phyloP scores from a whole-genome alignment of 2,329 filamentous ascomycete genomes.

The Tolypocladium album region DNA sequence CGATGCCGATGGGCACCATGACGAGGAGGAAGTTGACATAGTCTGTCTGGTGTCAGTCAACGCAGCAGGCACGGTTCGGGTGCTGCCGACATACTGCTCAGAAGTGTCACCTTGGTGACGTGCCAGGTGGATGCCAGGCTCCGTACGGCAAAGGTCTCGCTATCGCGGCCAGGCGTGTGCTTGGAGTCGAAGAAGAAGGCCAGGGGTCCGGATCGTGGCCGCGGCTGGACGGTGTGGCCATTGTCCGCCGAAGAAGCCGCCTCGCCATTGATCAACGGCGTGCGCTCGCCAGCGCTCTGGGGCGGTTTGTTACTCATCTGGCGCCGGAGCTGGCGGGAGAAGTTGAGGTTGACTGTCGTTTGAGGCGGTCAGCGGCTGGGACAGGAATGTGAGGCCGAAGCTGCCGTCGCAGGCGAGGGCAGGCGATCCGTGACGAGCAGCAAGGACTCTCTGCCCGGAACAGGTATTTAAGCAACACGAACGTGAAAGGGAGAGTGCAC shows the following conservation, averaged over 20 bases:
- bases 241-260: conserved; percentile 12
- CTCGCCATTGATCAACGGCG: conserved; percentile 31
- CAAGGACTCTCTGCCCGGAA: neutral
- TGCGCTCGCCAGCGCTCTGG: conserved; percentile 22
- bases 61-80: neutral
- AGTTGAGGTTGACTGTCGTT: conserved; percentile 7
- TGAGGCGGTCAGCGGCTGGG: conserved; percentile 13
- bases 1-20: conserved; percentile 63
- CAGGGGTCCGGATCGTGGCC: conserved; percentile 12
- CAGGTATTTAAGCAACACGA: neutral
- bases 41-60: conserved; percentile 22
- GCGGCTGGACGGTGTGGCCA: conserved; percentile 9
- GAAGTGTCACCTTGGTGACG: conserved; percentile 43
- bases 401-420: neutral
- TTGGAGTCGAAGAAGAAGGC: conserved; percentile 38
- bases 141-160: conserved; percentile 32
- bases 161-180: conserved; percentile 41
- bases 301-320: conserved; percentile 20
- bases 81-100: conserved; percentile 40
- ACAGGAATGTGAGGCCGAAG: neutral
- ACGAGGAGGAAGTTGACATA: conserved; percentile 62
- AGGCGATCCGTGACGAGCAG: neutral
- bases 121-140: conserved; percentile 41
- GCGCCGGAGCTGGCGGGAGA: conserved; percentile 14
- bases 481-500: neutral